Percentiles rank a stretch among this genome's conserved stretches.
These are phyloP conservation scores for Helotiales sp. DNA, from an alignment of 2,329 filamentous ascomycete genomes.

Conservation along the genomic window DNA sequence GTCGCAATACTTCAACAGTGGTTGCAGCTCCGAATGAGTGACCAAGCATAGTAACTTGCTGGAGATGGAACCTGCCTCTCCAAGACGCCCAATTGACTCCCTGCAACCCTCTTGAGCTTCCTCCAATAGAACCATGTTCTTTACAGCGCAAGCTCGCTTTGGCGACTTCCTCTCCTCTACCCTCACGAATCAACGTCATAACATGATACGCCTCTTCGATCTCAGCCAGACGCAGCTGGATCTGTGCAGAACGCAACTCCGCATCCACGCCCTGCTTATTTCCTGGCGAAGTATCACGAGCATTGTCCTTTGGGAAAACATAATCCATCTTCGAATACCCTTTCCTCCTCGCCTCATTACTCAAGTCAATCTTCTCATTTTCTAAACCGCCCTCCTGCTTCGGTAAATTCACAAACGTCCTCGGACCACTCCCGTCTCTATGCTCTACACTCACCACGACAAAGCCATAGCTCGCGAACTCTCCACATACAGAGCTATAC, in stretches of 20 bases:
- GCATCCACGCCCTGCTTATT: slow-evolving; percentile 65
- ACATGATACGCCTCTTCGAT: slow-evolving; percentile 66
- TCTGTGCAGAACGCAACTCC: slow-evolving; percentile 64
- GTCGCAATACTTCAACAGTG: slow-evolving; percentile 62
- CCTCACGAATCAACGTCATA: slow-evolving; percentile 59
- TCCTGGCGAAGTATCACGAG: slow-evolving; percentile 55
- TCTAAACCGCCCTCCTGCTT: slow-evolving; percentile 46
- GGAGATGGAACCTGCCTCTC: slow-evolving; percentile 59
- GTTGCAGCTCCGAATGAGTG: slow-evolving; percentile 73
- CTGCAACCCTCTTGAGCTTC: slow-evolving; percentile 61
- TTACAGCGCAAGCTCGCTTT: slow-evolving; percentile 59
- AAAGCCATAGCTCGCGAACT: slow-evolving; percentile 70
- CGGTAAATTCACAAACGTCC: slow-evolving; percentile 64
- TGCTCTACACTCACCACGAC: slow-evolving; percentile 69
- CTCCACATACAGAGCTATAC: slow-evolving; percentile 66
- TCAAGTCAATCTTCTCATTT: slow-evolving; percentile 39
- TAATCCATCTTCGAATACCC: slow-evolving; percentile 61
- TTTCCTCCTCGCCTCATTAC: slow-evolving; percentile 45
- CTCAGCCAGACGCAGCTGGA: slow-evolving; percentile 66
- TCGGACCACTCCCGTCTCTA: slow-evolving; percentile 65
- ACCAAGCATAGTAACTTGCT: slow-evolving; percentile 64
- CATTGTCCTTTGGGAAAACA: slow-evolving; percentile 64
- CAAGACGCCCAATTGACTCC: slow-evolving; percentile 61
- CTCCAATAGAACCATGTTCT: slow-evolving; percentile 56
- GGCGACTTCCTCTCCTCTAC: slow-evolving; percentile 56